phyloP scores from a whole-genome alignment of 768 basidiomycete species.

The Russula olivacea region DNA sequence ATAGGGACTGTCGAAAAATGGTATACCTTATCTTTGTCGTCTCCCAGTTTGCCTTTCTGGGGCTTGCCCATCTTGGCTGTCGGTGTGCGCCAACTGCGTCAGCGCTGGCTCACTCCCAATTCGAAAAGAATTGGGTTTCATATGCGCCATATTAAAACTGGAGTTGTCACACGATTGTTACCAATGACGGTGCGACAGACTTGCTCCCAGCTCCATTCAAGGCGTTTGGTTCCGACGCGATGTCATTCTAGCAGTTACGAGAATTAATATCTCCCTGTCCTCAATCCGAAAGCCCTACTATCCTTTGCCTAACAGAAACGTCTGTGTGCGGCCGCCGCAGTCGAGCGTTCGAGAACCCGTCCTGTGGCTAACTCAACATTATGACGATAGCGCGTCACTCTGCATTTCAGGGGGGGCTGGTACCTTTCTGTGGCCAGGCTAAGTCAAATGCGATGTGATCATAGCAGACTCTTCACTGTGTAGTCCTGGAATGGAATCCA shows the following conservation, averaged over 20 bases:
- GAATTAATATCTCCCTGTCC: not conserved
- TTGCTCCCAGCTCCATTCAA: conserved; percentile 15
- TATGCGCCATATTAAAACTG: conserved; percentile 12
- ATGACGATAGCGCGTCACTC: not conserved
- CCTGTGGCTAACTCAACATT: not conserved
- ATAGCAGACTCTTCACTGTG: conserved; percentile 7
- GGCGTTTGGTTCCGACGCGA: not conserved
- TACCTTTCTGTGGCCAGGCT: conserved; percentile 17
- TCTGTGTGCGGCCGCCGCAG: not conserved
- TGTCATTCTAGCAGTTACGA: conserved; percentile 4
- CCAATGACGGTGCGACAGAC: conserved; percentile 14
- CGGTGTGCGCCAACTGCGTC: not conserved
- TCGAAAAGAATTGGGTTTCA: not conserved
- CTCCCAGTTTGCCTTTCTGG: not conserved
- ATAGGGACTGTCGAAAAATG: conserved; percentile 3
- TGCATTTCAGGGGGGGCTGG: not conserved
- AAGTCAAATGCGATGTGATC: conserved; percentile 9
- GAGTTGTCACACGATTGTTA: not conserved
- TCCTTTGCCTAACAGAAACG: not conserved
- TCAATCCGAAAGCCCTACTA: not conserved
- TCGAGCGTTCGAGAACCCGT: not conserved
- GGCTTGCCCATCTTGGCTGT: not conserved
- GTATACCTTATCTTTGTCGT: not conserved
- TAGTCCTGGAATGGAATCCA: conserved; percentile 13
- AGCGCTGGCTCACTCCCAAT: not conserved